Evolutionary conservation across 176 grass and related monocot species (phyloP).

Genomic region (Puya raimondii): DNA sequence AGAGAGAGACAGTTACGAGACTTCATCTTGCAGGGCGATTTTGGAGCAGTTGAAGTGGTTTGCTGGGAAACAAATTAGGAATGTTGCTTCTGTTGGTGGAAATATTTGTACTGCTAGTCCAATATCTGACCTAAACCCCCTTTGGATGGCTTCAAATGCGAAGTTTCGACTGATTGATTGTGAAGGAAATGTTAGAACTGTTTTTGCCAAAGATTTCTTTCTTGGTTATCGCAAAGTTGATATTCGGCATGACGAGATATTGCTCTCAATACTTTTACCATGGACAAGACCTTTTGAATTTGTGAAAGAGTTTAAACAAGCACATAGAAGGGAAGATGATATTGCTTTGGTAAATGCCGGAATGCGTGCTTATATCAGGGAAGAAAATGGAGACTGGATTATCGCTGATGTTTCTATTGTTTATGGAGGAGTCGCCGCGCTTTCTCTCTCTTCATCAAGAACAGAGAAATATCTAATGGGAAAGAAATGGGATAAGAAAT

Average conservation of each 20-base stretch:
- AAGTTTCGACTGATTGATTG: constrained; percentile 65
- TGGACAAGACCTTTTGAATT: constrained; percentile 82
- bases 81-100: constrained; percentile 94
- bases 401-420: constrained; percentile 69
- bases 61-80: constrained; percentile 87
- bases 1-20: constrained; percentile 41
- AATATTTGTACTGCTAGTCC: constrained; percentile 99
- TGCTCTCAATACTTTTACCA: constrained; percentile 69
- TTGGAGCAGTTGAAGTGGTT: constrained; percentile 91
- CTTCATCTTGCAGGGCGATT: constrained; percentile 71
- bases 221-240: constrained; percentile 92
- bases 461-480: constrained; percentile 53
- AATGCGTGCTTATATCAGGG: constrained; percentile 56
- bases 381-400: constrained; percentile 40
- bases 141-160: constrained; percentile 82
- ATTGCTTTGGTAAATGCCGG: constrained; percentile 97
- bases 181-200: constrained; percentile 52
- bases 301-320: constrained; percentile 96
- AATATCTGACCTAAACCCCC: constrained; percentile 96
- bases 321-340: constrained; percentile 97
- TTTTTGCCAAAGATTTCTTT: constrained; percentile 70
- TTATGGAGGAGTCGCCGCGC: constrained; percentile 71
- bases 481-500: constrained; percentile 52
- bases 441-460: constrained; percentile 59
- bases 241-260: constrained; percentile 57